Conservation (phyloP, 805 yeast genomes). For the Metschnikowia borealis region DNA sequence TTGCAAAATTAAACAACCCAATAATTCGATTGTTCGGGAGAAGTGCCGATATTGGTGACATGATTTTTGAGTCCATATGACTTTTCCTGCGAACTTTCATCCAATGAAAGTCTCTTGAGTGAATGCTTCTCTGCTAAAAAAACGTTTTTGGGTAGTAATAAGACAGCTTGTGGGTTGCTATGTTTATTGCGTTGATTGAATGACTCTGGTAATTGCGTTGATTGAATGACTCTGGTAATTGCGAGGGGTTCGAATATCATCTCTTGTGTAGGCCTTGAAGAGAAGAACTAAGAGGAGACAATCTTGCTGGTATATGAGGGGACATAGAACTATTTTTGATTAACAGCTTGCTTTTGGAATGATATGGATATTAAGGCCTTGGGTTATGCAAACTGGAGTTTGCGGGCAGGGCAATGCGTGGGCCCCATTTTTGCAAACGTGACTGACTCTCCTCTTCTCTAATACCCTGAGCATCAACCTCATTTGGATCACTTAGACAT, state of each 20-base stretch:
- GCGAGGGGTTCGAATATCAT: slow-evolving; percentile 33
- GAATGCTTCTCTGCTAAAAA: slow-evolving; percentile 26
- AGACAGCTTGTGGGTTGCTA: slow-evolving; percentile 41
- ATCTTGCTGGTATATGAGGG: slow-evolving; percentile 4
- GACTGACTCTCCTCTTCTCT: neutral
- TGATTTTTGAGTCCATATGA: slow-evolving; percentile 9
- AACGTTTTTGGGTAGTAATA: slow-evolving; percentile 47
- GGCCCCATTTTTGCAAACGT: slow-evolving; percentile 3
- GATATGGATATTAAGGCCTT: slow-evolving; percentile 28
- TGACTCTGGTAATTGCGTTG: slow-evolving; percentile 20
- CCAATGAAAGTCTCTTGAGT: slow-evolving; percentile 23
- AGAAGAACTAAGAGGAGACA: slow-evolving; percentile 4
- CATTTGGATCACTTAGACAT: no score
- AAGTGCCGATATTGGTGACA: slow-evolving; percentile 18
- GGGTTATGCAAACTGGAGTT: slow-evolving; percentile 28
- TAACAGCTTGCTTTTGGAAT: slow-evolving; percentile 7
- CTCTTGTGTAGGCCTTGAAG: slow-evolving; percentile 22
- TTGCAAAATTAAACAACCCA: no score
- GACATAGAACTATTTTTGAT: slow-evolving; percentile 11
- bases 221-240: no score
- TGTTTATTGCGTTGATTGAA: slow-evolving; percentile 9
- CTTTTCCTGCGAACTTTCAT: slow-evolving; percentile 5
- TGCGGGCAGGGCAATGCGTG: neutral
- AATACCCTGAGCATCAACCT: neutral
- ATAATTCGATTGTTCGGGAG: neutral